Evolutionary conservation across 177 flowering plant genomes (phyloP).

Genomic region (Vitis hybrid): DNA sequence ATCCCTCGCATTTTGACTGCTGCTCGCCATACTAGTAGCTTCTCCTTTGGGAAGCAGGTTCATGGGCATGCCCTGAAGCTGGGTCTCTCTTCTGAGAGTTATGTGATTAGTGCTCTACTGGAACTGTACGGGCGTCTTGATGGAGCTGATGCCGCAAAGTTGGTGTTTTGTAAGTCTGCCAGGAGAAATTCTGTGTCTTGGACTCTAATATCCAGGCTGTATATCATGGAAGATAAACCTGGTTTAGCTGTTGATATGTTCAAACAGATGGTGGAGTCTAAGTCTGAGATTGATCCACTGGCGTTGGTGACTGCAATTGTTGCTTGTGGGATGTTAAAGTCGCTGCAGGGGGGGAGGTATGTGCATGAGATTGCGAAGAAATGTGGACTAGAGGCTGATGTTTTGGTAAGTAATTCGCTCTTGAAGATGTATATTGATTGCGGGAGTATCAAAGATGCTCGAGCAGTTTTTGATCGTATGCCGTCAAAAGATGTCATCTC

Average conservation of each 20-base stretch:
- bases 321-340: conserved; percentile 46
- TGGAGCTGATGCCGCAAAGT: conserved; percentile 34
- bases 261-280: conserved; percentile 36
- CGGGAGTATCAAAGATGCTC: conserved; percentile 47
- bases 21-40: conserved; percentile 29
- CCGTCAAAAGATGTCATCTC: conserved; percentile 50
- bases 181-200: conserved; percentile 41
- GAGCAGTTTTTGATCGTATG: conserved; percentile 49
- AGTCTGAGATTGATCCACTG: conserved; percentile 43
- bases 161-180: conserved; percentile 29
- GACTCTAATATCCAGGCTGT: conserved; percentile 58
- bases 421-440: conserved; percentile 70
- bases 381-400: conserved; percentile 42
- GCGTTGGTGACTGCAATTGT: conserved; percentile 47
- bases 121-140: conserved; percentile 53
- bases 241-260: conserved; percentile 43
- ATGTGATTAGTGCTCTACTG: conserved; percentile 51
- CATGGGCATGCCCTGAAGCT: conserved; percentile 58
- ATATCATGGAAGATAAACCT: conserved; percentile 34
- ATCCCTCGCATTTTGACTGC: conserved; percentile 60
- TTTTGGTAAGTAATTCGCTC: conserved; percentile 60
- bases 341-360: conserved; percentile 43
- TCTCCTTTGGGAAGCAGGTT: conserved; percentile 46
- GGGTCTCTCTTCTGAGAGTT: conserved; percentile 42
- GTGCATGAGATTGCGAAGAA: conserved; percentile 46